These are phyloP conservation scores for Xylariaceae sp. DNA, from an alignment of 2,329 filamentous ascomycete genomes.

Conservation along the genomic window DNA sequence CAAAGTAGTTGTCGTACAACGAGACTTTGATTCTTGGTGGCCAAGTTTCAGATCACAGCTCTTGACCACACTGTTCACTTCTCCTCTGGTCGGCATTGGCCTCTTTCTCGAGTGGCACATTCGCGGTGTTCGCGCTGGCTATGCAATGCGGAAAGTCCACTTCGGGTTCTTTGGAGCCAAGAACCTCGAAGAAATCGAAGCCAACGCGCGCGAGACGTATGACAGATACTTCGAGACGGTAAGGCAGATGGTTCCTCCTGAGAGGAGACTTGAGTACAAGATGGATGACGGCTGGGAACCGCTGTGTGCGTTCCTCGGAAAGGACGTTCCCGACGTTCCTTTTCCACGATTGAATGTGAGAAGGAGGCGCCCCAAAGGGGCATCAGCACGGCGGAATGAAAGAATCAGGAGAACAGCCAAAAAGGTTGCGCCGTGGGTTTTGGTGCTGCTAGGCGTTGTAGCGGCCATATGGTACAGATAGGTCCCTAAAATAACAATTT, in stretches of 20 bases:
- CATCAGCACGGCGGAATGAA: not conserved
- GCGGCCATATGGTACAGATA: slow-evolving; percentile 7
- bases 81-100: not conserved
- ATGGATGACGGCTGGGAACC: slow-evolving; percentile 26
- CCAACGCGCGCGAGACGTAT: slow-evolving; percentile 4
- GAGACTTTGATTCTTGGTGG: slow-evolving; percentile 36
- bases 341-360: slow-evolving; percentile 20
- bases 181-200: not conserved
- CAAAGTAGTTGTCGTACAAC: slow-evolving; percentile 34
- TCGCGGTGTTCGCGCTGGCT: slow-evolving; percentile 2
- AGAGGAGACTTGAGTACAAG: slow-evolving; percentile 22
- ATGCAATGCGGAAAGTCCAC: slow-evolving; percentile 13
- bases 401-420: not conserved
- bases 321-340: slow-evolving; percentile 17
- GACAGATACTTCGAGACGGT: slow-evolving; percentile 16
- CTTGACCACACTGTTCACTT: not conserved
- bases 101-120: slow-evolving; percentile 15
- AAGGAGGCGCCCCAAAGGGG: slow-evolving; percentile 1
- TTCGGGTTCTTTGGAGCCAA: slow-evolving; percentile 16
- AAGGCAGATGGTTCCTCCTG: slow-evolving; percentile 15
- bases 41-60: slow-evolving; percentile 21
- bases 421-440: not conserved
- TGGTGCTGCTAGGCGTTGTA: slow-evolving; percentile 3
- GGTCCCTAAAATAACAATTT: not conserved
- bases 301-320: slow-evolving; percentile 24